Evolutionary conservation across 2,329 filamentous ascomycete genomes (phyloP), one percentile per base, ranked within the genome.

Genomic region (Cladosporium oxysporum): DNA sequence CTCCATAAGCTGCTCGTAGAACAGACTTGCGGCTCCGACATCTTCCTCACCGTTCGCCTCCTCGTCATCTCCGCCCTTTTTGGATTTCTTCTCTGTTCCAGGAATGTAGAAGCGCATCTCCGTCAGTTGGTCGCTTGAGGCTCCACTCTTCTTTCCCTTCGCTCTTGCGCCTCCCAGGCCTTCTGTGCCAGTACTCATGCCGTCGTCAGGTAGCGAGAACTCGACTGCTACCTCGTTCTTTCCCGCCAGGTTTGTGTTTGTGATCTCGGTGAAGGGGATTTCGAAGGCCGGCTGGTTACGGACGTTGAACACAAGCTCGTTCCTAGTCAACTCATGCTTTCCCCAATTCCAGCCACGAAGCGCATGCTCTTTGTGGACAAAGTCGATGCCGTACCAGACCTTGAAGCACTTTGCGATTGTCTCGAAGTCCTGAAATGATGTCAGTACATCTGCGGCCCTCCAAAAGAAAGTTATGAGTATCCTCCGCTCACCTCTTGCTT

Each of bases 71-170:
- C 90, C 89, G 31, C 83, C 84, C 70, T 92, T 91, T 71, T 87
- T 85, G 71, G 86, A 87, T 77, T 86, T 87, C 21, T 91, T 91
- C 2, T 92, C 90, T 6, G 91, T 92, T 59, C 95, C 95, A 1
- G 95, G 95, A 58, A 99, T 96, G 80, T 99, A 99, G 83, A 99
- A 97, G 68, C 95, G 90, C 92, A 99, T 97, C 82, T 99, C 95
- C 21, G 97, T 93, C 57, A 99, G 85, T 80, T 99, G 94, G 75
- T 99, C 95, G 67, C 89, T 88, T 28, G 92, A 93, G 21, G 92
- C 93, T 4, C 91, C 91, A 31, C 93, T 91, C 81, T 97, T 98
- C 77, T 91, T 93, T 69, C 94, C 93, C 73, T 91, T 90, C 66
- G 84, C 88, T 72, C 83, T 85, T 73, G 89, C 90, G 75, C 91